Evolutionary conservation across 768 basidiomycete genomes (phyloP).

Genomic region (Gloeostereum incarnatum): DNA sequence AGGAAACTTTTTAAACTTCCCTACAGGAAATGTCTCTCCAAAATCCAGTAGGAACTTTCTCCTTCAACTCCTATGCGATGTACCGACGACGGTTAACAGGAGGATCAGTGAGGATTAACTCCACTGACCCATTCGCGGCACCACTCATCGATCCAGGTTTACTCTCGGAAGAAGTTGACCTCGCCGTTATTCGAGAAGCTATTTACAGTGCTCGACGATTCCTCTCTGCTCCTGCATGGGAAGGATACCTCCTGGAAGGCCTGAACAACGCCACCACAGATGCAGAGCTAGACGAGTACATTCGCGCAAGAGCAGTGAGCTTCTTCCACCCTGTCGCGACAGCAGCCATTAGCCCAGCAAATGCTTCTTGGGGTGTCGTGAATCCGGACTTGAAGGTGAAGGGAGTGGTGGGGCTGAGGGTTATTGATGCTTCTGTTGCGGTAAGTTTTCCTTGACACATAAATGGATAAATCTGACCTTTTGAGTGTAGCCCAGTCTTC

Average conservation of each 20-base stretch:
- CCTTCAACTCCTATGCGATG: constrained; percentile 18
- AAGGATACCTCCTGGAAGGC: constrained; percentile 7
- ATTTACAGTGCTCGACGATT: constrained; percentile 12
- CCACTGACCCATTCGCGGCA: constrained; percentile 27
- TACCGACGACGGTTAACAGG: background rate
- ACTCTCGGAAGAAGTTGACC: constrained; percentile 15
- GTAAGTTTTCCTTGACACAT: constrained; percentile 17
- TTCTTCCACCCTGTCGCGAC: constrained; percentile 25
- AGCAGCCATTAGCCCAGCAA: constrained; percentile 20
- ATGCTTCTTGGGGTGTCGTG: constrained; percentile 21
- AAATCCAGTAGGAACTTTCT: constrained; percentile 8
- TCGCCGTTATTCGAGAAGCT: constrained; percentile 12
- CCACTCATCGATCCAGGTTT: constrained; percentile 38
- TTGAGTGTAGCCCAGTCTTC: constrained; percentile 2
- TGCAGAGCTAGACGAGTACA: constrained; percentile 17
- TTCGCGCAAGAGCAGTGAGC: constrained; percentile 15
- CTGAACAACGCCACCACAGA: constrained; percentile 17
- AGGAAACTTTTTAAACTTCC: background rate
- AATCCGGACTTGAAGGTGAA: constrained; percentile 29
- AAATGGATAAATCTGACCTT: too few relatives aligned
- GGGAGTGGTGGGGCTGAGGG: constrained; percentile 22
- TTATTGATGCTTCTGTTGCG: constrained; percentile 29
- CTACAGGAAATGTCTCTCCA: background rate
- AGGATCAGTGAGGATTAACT: constrained; percentile 19
- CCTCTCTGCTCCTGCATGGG: constrained; percentile 11